phyloP scores from a whole-genome alignment of 1,284 basidiomycete species.

The Ceratobasidium sp. region DNA sequence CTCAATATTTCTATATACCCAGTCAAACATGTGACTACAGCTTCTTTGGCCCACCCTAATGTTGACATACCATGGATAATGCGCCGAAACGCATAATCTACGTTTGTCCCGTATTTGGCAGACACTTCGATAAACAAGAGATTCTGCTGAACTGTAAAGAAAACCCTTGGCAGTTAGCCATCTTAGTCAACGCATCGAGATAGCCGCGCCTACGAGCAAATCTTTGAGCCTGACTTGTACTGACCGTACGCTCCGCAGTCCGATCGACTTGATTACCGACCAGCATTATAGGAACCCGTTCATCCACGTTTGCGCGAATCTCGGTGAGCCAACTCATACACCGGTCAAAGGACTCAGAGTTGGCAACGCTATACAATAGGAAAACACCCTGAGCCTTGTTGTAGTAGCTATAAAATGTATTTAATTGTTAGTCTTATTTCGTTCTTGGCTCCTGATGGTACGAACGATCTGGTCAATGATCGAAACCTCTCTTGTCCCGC shows the following conservation, averaged over 20 bases:
- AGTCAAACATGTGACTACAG: no score
- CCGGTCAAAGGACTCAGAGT: not conserved
- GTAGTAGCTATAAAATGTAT: not conserved
- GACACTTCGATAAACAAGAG: constrained; percentile 31
- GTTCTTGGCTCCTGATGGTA: not conserved
- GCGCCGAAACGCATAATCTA: constrained; percentile 20
- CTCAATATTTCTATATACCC: constrained; percentile 15
- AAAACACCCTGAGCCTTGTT: constrained; percentile 5
- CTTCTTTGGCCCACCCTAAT: not conserved
- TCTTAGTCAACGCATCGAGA: not conserved
- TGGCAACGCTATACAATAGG: constrained; percentile 21
- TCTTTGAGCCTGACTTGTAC: not conserved
- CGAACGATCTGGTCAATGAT: constrained; percentile 15
- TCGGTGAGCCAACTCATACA: constrained; percentile 21
- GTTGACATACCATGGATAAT: constrained; percentile 22
- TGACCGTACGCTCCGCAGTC: not conserved
- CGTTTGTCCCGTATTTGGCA: constrained; percentile 13
- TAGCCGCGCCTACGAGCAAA: constrained; percentile 21
- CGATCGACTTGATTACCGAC: constrained; percentile 27
- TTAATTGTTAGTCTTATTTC: not conserved
- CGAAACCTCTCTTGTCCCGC: no score
- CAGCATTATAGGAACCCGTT: constrained; percentile 15
- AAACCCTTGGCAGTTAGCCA: not conserved
- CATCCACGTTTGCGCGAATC: not conserved
- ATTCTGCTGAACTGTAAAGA: not conserved